Conservation (phyloP, 176 grass and related monocot genomes). For the Oryza rufipogon region DNA sequence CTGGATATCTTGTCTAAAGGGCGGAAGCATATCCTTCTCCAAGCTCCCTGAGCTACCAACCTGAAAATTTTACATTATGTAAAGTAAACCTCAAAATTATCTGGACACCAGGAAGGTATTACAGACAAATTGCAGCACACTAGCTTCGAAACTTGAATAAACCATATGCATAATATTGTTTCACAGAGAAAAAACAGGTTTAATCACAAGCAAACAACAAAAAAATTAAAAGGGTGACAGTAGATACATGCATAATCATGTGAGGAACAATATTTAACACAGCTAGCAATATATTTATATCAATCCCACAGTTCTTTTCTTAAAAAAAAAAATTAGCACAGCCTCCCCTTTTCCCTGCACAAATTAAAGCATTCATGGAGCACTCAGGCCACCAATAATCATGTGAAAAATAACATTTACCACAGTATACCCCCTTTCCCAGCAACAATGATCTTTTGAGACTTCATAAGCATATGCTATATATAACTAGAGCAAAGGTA, state of each 20-base stretch:
- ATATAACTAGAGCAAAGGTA: not conserved
- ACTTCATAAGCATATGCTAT: not conserved
- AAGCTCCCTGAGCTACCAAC: constrained; percentile 39
- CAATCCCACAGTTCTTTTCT: too few relatives aligned
- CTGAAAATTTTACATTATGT: constrained; percentile 46
- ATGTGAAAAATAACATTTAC: constrained; percentile 4
- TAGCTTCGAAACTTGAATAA: constrained; percentile 3
- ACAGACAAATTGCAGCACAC: constrained; percentile 12
- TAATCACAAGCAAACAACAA: constrained; percentile 31
- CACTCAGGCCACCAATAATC: constrained; percentile 10
- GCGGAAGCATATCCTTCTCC: constrained; percentile 39
- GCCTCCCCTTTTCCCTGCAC: not conserved
- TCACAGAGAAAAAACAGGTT: not conserved
- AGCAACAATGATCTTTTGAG: not conserved
- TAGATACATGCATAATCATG: constrained; percentile 6
- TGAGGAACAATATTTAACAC: not conserved
- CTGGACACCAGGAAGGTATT: constrained; percentile 11
- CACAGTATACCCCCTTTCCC: not conserved
- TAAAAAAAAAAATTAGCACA: too few relatives aligned
- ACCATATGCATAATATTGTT: constrained; percentile 11
- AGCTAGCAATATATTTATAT: too few relatives aligned
- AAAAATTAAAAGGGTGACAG: not conserved
- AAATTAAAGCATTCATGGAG: not conserved
- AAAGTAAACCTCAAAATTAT: constrained; percentile 27
- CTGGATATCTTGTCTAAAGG: constrained; percentile 46